Conservation (phyloP, 1,139 yeast species). For the Sugiyamaella pinicola region DNA sequence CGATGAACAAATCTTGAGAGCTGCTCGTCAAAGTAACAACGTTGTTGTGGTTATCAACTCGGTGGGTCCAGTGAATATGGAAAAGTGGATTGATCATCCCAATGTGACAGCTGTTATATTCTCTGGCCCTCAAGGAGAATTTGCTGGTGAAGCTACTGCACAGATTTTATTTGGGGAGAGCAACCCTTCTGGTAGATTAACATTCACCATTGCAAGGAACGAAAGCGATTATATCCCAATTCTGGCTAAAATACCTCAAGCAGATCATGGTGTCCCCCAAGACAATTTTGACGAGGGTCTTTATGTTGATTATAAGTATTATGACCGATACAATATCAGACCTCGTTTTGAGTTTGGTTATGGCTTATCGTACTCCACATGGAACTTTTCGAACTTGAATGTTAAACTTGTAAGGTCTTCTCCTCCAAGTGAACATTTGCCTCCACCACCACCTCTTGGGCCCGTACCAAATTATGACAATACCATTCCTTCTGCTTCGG, state of each 20-base stretch:
- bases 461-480: slow-evolving; percentile 38
- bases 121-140: slow-evolving; percentile 63
- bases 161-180: slow-evolving; percentile 60
- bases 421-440: slow-evolving; percentile 51
- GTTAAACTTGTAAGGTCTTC: slow-evolving; percentile 42
- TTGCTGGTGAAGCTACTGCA: slow-evolving; percentile 51
- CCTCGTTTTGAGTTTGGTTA: slow-evolving; percentile 65
- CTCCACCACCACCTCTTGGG: slow-evolving; percentile 51
- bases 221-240: slow-evolving; percentile 57
- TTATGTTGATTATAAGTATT: slow-evolving; percentile 54
- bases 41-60: slow-evolving; percentile 62
- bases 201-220: slow-evolving; percentile 63
- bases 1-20: slow-evolving; percentile 53
- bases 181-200: slow-evolving; percentile 64
- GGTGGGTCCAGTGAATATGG: slow-evolving; percentile 63
- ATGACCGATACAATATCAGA: slow-evolving; percentile 57
- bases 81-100: slow-evolving; percentile 59
- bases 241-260: slow-evolving; percentile 38
- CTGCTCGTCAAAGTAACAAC: slow-evolving; percentile 54
- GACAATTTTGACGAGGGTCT: slow-evolving; percentile 43
- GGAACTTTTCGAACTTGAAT: slow-evolving; percentile 43
- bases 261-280: slow-evolving; percentile 46
- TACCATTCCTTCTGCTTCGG: slow-evolving; percentile 49
- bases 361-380: slow-evolving; percentile 60
- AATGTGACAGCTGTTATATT: slow-evolving; percentile 61